These are phyloP conservation scores for Geranium rotundifolium DNA, from an alignment of 345 rosid species.

Conservation along the genomic window DNA sequence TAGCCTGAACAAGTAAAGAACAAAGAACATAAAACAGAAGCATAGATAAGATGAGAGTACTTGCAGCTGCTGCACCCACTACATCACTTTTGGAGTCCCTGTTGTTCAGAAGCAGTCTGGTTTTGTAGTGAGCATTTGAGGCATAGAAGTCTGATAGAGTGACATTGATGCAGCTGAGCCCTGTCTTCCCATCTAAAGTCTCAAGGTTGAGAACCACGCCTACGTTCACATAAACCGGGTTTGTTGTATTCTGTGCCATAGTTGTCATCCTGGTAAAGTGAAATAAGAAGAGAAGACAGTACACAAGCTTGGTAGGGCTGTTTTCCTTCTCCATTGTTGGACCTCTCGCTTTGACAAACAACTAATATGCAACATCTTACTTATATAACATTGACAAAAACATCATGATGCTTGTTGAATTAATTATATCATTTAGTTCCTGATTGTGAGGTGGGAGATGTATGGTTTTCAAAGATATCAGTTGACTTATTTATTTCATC, in stretches of 20 bases:
- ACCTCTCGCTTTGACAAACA: no score
- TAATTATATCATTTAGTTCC: no score
- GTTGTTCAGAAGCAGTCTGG: constrained; percentile 29
- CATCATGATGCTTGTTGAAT: no score
- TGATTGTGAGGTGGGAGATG: no score
- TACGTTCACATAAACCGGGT: constrained; percentile 21
- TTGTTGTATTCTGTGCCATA: constrained; percentile 11
- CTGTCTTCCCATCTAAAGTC: constrained; percentile 6
- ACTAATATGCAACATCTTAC: no score
- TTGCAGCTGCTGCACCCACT: constrained; percentile 48
- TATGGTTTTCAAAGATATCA: no score
- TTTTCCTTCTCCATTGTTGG: no score
- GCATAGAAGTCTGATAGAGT: constrained; percentile 47
- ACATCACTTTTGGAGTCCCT: constrained; percentile 35
- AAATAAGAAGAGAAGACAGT: background rate
- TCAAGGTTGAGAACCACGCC: constrained; percentile 45
- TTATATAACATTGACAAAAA: no score
- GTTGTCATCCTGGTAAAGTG: background rate
- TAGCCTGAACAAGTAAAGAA: no score
- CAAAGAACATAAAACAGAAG: no score
- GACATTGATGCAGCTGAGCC: constrained; percentile 37
- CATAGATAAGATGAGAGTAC: constrained; percentile 12
- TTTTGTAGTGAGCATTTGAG: constrained; percentile 20
- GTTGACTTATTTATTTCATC: no score
- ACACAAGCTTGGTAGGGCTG: background rate